Evolutionary conservation across 805 yeast genomes (phyloP), one percentile per base, ranked within the genome.

Genomic region (Millerozyma acaciae): DNA sequence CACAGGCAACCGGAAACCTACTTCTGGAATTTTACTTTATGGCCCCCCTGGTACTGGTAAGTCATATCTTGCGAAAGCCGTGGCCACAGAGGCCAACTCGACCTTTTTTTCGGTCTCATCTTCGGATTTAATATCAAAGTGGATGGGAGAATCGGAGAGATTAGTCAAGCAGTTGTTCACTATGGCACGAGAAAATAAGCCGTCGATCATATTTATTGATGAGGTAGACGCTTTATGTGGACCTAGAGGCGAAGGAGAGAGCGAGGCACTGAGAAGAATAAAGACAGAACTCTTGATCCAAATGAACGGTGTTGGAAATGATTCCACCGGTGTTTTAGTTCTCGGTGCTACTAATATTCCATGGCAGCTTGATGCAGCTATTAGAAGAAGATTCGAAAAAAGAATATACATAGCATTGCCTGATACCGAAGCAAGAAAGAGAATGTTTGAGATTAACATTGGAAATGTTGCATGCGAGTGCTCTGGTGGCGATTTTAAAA

Each of bases 141-240:
- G 98, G 98, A 90, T 90, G 97, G 98, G 98, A 49, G 98, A 93
- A 59, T 81, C 94, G 16, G 98, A 93, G 60, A 78, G 97, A 60
- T 75, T 93, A 37, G 97, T 93, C 17, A 93, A 90, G 58, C 97
- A 93, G 55, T 70, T 93, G 43, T 93, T 93, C 61, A 75, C 82
- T 21, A 86, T 90, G 95, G 98, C 98, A 4, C 73, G 98, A 44
- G 98, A 93, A 57, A 84, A 82, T 53, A 89, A 86, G 53, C 98
- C 98, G 1, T 79, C 95, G 0, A 94, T 93, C 46, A 93, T 93
- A 32, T 93, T 93, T 59, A 93, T 93, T 35, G 98, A 93, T 64
- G 98, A 93, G 60, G 97, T 93, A 21, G 98, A 93, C 62, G 97
- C 98, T 0, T 67, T 93, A 35, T 89, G 97, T 64, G 97, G 97